Evolutionary conservation across 2,329 filamentous ascomycete species (phyloP), one percentile per base, ranked within the genome.

Genomic region (Elsinoe perseae): DNA sequence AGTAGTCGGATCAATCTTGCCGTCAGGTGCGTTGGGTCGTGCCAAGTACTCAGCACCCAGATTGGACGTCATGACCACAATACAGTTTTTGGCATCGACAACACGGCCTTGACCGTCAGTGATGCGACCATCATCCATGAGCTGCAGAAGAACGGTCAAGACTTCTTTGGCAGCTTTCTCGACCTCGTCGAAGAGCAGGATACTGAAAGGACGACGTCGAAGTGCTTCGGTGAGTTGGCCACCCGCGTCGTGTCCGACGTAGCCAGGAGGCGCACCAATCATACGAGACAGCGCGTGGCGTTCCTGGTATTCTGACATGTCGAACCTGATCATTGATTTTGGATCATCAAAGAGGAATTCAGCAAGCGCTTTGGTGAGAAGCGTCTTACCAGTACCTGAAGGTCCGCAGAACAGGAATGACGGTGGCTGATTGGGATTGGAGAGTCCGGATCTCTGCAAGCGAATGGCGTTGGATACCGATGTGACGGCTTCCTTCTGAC

Each of bases 271-370:
- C 18, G 93, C 91, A 69, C 93, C 93, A 64, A 98, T 98, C 89
- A 98, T 96, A 59, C 93, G 84, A 69, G 89, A 95, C 12, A 98
- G 81, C 0, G 92, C 87, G 70, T 98, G 93, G 4, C 92, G 86
- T 73, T 98, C 93, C 72, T 98, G 95, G 72, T 98, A 98, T 73
- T 98, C 93, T 4, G 92, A 97, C 93, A 98, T 98, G 70, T 98
- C 93, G 75, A 98, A 95, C 36, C 93, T 87, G 65, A 98, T 95
- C 93, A 98, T 97, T 30, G 92, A 79, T 76, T 96, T 96, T 23
- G 92, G 76, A 64, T 98, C 93, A 69, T 98, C 93, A 75, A 98
- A 98, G 25, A 98, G 78, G 77, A 98, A 98, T 71, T 98, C 93
- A 50, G 93, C 93, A 58, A 98, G 80, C 14, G 92, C 93, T 74